phyloP scores from a whole-genome alignment of 768 basidiomycete species.

The Tylopilus rubrobrunneus region DNA sequence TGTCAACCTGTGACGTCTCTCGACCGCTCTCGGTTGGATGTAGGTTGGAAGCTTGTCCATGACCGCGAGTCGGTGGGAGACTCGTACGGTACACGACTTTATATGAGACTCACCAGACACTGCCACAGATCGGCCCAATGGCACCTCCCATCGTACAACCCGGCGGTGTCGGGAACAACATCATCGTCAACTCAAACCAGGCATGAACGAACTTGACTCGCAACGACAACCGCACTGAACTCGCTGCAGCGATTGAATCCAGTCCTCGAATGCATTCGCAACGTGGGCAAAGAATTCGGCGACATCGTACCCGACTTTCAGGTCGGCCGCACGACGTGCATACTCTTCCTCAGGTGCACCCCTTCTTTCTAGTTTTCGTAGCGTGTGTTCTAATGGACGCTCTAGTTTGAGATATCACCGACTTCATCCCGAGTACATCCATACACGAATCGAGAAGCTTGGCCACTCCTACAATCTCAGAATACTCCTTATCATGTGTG shows the following conservation, averaged over 20 bases:
- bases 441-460: slow-evolving; percentile 83
- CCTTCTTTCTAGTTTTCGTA: background rate
- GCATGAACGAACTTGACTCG: slow-evolving; percentile 25
- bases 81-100: no score
- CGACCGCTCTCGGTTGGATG: slow-evolving; percentile 1
- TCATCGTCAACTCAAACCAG: slow-evolving; percentile 61
- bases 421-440: slow-evolving; percentile 96
- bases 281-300: slow-evolving; percentile 90
- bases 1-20: slow-evolving; percentile 11
- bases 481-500: slow-evolving; percentile 85
- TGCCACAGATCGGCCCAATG: slow-evolving; percentile 8
- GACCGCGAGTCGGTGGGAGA: background rate
- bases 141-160: slow-evolving; percentile 60
- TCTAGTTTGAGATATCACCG: slow-evolving; percentile 88
- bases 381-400: background rate
- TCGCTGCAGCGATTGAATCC: slow-evolving; percentile 73
- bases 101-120: background rate
- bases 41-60: slow-evolving; percentile 30
- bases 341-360: slow-evolving; percentile 81
- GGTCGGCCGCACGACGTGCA: slow-evolving; percentile 90
- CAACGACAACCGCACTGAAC: background rate
- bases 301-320: slow-evolving; percentile 95
- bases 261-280: slow-evolving; percentile 79
- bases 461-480: slow-evolving; percentile 78
- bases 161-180: slow-evolving; percentile 53